A percentile compares a stretch with the other conserved stretches of the same genome.
Conservation (phyloP, 202 grass and related monocot genomes). For the Carex sylvatica region DNA sequence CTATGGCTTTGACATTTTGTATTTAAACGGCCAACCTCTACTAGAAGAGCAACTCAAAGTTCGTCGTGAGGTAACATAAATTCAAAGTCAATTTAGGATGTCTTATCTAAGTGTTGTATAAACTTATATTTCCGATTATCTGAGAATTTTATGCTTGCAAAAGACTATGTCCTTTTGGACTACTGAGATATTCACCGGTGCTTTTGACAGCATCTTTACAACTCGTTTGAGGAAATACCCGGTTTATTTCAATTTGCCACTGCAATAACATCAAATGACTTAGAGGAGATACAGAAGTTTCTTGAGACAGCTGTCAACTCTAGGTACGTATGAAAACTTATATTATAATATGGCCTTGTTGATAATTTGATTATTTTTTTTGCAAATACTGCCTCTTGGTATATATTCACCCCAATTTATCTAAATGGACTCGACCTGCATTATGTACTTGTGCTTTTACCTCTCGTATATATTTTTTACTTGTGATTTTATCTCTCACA, state of each 20-base stretch:
- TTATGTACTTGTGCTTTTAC: not conserved
- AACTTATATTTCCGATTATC: not conserved
- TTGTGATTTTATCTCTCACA: not conserved
- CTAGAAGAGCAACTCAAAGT: conserved; percentile 90
- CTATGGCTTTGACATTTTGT: conserved; percentile 97
- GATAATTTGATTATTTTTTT: conserved; percentile 11
- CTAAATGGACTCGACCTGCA: not conserved
- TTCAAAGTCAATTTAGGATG: not conserved
- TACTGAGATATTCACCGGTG: conserved; percentile 22
- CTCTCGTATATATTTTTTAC: not conserved
- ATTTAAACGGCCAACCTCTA: conserved; percentile 77
- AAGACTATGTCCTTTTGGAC: conserved; percentile 15
- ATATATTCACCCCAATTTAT: not conserved
- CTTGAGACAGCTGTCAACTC: conserved; percentile 89
- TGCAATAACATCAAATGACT: conserved; percentile 89
- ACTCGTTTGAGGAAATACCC: conserved; percentile 81
- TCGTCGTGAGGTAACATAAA: conserved; percentile 69
- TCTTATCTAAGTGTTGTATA: not conserved
- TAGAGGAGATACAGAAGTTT: conserved; percentile 98
- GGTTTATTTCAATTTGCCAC: conserved; percentile 94
- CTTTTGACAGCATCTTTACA: conserved; percentile 78
- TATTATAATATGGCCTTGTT: not conserved
- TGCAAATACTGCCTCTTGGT: not conserved
- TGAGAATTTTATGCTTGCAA: conserved; percentile 7
- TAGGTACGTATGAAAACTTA: conserved; percentile 45